Percentiles rank a stretch among this genome's conserved stretches.
These are phyloP conservation scores for Claviceps paspali DNA, from an alignment of 2,329 filamentous ascomycete species.

Conservation along the genomic window DNA sequence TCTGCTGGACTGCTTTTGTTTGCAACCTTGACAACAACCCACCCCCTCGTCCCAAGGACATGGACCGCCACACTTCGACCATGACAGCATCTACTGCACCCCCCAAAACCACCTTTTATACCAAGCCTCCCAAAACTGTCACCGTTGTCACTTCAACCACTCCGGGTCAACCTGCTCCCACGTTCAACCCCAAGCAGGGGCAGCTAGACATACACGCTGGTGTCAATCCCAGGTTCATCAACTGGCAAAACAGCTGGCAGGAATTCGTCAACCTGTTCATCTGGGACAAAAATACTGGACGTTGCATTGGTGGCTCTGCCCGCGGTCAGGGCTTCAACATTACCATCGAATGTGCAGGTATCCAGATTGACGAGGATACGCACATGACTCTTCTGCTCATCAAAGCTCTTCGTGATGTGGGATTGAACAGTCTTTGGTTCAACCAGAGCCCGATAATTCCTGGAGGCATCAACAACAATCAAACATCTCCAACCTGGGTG, in stretches of 20 bases:
- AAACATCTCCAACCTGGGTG: conserved; percentile 19
- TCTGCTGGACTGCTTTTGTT: conserved; percentile 26
- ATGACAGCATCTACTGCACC: conserved; percentile 16
- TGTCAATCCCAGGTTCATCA: conserved; percentile 24
- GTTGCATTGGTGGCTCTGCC: conserved; percentile 17
- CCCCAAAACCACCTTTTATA: conserved; percentile 18
- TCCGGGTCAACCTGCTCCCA: conserved; percentile 16
- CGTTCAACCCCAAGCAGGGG: conserved; percentile 14
- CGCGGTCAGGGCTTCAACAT: conserved; percentile 22
- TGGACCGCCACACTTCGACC: conserved; percentile 21
- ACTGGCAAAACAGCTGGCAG: conserved; percentile 24
- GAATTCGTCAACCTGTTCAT: conserved; percentile 24
- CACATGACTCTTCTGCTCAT: conserved; percentile 25
- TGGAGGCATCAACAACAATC: conserved; percentile 15
- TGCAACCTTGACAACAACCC: conserved; percentile 22
- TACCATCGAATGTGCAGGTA: conserved; percentile 21
- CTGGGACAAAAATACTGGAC: conserved; percentile 23
- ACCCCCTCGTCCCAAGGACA: conserved; percentile 20
- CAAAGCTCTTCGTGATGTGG: conserved; percentile 22
- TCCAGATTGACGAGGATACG: conserved; percentile 22
- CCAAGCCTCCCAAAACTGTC: conserved; percentile 14
- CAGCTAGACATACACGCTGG: conserved; percentile 17
- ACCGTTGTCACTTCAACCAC: conserved; percentile 10
- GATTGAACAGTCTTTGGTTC: conserved; percentile 23
- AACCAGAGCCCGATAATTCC: conserved; percentile 24